phyloP scores from a whole-genome alignment of 805 yeast genomes.

The Dipodascopsis uninucleata region DNA sequence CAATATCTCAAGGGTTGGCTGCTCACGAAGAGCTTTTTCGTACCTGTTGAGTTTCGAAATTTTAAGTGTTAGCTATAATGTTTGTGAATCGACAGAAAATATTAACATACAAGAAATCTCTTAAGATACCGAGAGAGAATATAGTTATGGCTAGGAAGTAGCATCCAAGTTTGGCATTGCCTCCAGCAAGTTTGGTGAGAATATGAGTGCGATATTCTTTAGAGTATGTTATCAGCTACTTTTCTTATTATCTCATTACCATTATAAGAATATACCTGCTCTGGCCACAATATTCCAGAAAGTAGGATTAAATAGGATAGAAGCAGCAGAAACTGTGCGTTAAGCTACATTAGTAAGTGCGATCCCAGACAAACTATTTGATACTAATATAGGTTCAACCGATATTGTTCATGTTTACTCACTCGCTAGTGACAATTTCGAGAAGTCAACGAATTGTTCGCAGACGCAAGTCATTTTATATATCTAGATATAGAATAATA shows the following conservation, averaged over 20 bases:
- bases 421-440: conserved; percentile 18
- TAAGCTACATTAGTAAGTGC: not conserved
- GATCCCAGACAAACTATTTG: not conserved
- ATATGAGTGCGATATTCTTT: conserved; percentile 71
- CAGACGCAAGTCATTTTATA: no score
- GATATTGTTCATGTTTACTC: not conserved
- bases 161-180: conserved; percentile 69
- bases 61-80: no score
- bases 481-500: no score
- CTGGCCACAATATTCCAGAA: conserved; percentile 96
- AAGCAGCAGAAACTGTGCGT: conserved; percentile 48
- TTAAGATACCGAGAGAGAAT: conserved; percentile 74
- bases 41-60: no score
- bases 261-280: conserved; percentile 37
- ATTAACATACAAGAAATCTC: conserved; percentile 58
- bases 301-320: conserved; percentile 85
- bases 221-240: not conserved
- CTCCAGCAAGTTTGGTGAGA: conserved; percentile 69
- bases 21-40: conserved; percentile 66
- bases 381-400: not conserved
- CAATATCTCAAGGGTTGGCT: conserved; percentile 61
- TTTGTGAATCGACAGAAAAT: not conserved
- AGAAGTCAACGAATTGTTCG: conserved; percentile 18
- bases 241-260: not conserved
- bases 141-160: conserved; percentile 78